A percentile compares a stretch with the other conserved stretches of the same genome.
phyloP scores from a whole-genome alignment of 2,329 filamentous ascomycete species.

The Penicillium corylophilum region DNA sequence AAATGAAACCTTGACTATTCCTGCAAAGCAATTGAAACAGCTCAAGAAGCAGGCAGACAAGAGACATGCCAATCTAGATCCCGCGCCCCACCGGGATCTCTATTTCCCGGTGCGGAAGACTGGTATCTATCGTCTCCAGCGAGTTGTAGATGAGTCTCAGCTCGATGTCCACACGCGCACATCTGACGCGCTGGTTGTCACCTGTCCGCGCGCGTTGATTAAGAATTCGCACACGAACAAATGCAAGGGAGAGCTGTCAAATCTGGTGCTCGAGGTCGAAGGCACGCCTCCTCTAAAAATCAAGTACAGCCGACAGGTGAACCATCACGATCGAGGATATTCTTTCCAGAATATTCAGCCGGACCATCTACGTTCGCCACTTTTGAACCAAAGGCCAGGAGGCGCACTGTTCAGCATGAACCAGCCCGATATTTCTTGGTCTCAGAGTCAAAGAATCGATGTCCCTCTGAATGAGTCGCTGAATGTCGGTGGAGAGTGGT shows the following conservation, averaged over 20 bases:
- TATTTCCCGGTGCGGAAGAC: slow-evolving; percentile 77
- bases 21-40: slow-evolving; percentile 69
- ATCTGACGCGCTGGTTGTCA: slow-evolving; percentile 78
- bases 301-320: slow-evolving; percentile 85
- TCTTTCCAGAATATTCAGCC: slow-evolving; percentile 93
- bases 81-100: slow-evolving; percentile 63
- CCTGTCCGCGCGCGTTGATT: slow-evolving; percentile 78
- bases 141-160: slow-evolving; percentile 89
- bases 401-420: slow-evolving; percentile 58
- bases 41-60: slow-evolving; percentile 71
- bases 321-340: slow-evolving; percentile 77
- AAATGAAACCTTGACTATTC: slow-evolving; percentile 77
- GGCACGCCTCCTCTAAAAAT: slow-evolving; percentile 91
- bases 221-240: slow-evolving; percentile 64
- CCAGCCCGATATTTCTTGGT: slow-evolving; percentile 67
- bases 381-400: slow-evolving; percentile 61
- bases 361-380: slow-evolving; percentile 76
- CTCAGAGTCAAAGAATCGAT: slow-evolving; percentile 68
- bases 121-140: slow-evolving; percentile 80
- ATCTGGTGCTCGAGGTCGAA: slow-evolving; percentile 77
- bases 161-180: slow-evolving; percentile 78
- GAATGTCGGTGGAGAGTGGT: slow-evolving; percentile 74
- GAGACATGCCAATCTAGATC: slow-evolving; percentile 48
- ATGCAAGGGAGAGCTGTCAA: slow-evolving; percentile 84
- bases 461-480: slow-evolving; percentile 91